Evolutionary conservation across 2,329 filamentous ascomycete genomes (phyloP), one percentile per base, ranked within the genome.

Genomic region (Colletotrichum gloeosporioides): DNA sequence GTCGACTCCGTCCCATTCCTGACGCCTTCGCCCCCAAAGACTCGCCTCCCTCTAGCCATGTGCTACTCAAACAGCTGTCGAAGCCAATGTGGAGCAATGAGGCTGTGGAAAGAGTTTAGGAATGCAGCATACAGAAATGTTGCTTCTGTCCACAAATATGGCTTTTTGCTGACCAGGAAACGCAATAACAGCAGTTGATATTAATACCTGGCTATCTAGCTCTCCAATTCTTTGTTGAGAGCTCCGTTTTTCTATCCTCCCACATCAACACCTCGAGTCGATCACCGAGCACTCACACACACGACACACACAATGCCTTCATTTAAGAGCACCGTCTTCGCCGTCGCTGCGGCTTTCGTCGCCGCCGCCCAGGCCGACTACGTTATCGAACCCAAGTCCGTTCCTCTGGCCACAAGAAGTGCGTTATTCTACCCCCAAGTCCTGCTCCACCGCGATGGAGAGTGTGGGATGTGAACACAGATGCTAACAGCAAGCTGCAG

Each of bases 311-410:
- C 74, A 49, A 93, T 93, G 92, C 87, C 86, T 80, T 91, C 89
- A 34, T 82, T 92, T 83, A 89, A 87, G 83, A 84, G 87, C 78
- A 85, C 88, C 76, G 79, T 91, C 78, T 80, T 93, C 84, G 89
- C 92, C 78, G 83, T 89, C 79, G 91, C 90, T 80, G 82, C 89
- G 55, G 86, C 89, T 77, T 84, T 93, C 77, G 83, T 89, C 78
- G 85, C 88, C 34, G 83, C 88, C 75, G 89, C 91, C 78, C 89
- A 90, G 78, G 89, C 88, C 77, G 88, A 92, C 80, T 92, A 92
- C 81, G 78, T 79, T 36, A 93, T 96, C 82, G 88, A 94, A 68
- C 94, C 94, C 6, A 79, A 86, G 18, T 89, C 84, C 36, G 93
- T 96, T 4, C 81, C 89, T 69, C 79, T 91, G 44, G 78, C 85